Percentiles rank a stretch among this genome's conserved stretches.
These are phyloP conservation scores for Gentiana dahurica DNA, from an alignment of 257 asterid genomes.

Conservation along the genomic window DNA sequence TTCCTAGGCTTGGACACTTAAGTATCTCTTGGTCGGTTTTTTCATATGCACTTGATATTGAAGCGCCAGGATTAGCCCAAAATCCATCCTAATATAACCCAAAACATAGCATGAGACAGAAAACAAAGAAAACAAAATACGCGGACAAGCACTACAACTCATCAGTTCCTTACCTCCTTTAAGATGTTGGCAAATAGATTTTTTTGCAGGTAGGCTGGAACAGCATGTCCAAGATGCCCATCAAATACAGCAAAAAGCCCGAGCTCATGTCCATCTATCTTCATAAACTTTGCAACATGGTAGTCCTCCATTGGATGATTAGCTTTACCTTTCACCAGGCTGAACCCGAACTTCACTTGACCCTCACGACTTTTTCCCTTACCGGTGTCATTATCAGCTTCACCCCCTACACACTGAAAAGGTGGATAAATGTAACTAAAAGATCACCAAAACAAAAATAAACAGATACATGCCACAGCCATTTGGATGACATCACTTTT, in stretches of 20 bases:
- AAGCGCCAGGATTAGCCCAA: slow-evolving; percentile 25
- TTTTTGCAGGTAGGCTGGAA: slow-evolving; percentile 33
- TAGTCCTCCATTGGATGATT: slow-evolving; percentile 83
- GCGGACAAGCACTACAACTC: background rate
- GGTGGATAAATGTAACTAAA: too few species aligned
- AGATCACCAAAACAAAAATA: too few species aligned
- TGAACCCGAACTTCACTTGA: slow-evolving; percentile 34
- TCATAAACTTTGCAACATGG: slow-evolving; percentile 54
- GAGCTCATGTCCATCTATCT: slow-evolving; percentile 24
- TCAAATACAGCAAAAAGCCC: slow-evolving; percentile 38
- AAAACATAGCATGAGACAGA: slow-evolving; percentile 4
- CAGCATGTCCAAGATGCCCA: slow-evolving; percentile 34
- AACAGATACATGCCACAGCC: too few species aligned
- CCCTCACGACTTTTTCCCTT: slow-evolving; percentile 29
- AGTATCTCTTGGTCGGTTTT: slow-evolving; percentile 30
- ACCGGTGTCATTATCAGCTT: slow-evolving; percentile 12
- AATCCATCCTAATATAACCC: slow-evolving; percentile 22
- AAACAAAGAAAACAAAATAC: background rate
- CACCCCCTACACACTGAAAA: too few species aligned
- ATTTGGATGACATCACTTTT: too few species aligned
- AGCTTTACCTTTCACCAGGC: slow-evolving; percentile 54
- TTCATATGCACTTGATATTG: slow-evolving; percentile 30
- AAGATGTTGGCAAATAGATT: slow-evolving; percentile 29
- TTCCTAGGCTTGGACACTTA: slow-evolving; percentile 27
- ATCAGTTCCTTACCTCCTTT: slow-evolving; percentile 22